Percentiles rank a stretch among this genome's conserved stretches.
Evolutionary conservation across 2,329 filamentous ascomycete species (phyloP).

Genomic region (Coniella vitis): DNA sequence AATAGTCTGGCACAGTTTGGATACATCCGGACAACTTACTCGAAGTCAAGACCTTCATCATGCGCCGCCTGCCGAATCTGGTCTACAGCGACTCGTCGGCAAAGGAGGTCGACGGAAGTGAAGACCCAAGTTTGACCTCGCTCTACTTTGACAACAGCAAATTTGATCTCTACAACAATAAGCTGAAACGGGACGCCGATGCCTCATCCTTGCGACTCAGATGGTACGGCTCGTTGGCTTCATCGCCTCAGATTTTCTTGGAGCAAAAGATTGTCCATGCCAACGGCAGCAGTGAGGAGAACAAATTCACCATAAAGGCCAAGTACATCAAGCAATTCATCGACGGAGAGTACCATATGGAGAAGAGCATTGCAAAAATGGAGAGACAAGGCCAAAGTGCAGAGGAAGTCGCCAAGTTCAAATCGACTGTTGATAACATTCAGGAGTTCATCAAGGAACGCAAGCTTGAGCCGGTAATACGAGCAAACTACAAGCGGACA

Average conservation of each 20-base stretch:
- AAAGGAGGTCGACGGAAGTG: slow-evolving; percentile 71
- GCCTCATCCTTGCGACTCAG: slow-evolving; percentile 78
- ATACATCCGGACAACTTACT: slow-evolving; percentile 91
- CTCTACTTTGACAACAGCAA: slow-evolving; percentile 89
- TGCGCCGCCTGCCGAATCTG: slow-evolving; percentile 82
- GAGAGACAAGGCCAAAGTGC: slow-evolving; percentile 64
- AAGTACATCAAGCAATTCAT: slow-evolving; percentile 90
- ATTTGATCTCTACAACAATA: slow-evolving; percentile 80
- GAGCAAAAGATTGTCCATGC: slow-evolving; percentile 85
- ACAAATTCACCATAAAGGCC: slow-evolving; percentile 79
- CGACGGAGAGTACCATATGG: slow-evolving; percentile 81
- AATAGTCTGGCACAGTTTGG: slow-evolving; percentile 59
- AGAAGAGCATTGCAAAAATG: slow-evolving; percentile 84
- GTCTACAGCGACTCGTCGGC: slow-evolving; percentile 86
- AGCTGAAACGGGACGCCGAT: slow-evolving; percentile 68
- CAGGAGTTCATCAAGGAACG: slow-evolving; percentile 73
- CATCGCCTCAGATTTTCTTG: slow-evolving; percentile 72
- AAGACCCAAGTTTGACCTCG: slow-evolving; percentile 88
- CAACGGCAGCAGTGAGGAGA: slow-evolving; percentile 70
- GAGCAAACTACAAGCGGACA: slow-evolving; percentile 88
- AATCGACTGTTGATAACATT: slow-evolving; percentile 66
- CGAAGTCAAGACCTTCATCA: slow-evolving; percentile 92
- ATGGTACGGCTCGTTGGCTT: slow-evolving; percentile 81
- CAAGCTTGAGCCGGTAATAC: slow-evolving; percentile 73
- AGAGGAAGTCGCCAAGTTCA: slow-evolving; percentile 62